A percentile compares a stretch with the other conserved stretches of the same genome.
Conservation (phyloP, 1,284 basidiomycete genomes). For the Fomes fomentarius region DNA sequence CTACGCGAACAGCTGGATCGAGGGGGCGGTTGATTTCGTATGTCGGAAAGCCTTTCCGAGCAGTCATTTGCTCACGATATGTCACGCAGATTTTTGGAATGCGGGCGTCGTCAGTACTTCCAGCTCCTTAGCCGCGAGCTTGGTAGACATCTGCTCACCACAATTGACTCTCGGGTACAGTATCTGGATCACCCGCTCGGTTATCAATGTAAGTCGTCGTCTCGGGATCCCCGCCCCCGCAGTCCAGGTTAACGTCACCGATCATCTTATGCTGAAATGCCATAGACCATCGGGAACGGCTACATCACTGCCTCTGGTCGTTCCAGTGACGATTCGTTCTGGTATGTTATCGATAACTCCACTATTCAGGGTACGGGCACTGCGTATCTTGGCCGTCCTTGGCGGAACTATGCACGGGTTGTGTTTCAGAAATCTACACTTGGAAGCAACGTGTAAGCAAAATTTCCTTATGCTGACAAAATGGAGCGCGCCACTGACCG, state of each 20-base stretch:
- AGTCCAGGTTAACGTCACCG: neutral
- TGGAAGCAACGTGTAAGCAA: constrained; percentile 28
- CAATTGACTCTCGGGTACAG: constrained; percentile 8
- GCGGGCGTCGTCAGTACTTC: constrained; percentile 27
- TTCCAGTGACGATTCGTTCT: constrained; percentile 42
- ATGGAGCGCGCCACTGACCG: constrained; percentile 1
- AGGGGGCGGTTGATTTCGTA: constrained; percentile 62
- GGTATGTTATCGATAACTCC: constrained; percentile 53
- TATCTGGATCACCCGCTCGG: constrained; percentile 31
- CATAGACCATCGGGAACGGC: constrained; percentile 40
- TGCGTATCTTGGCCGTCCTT: constrained; percentile 52
- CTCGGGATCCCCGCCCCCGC: neutral
- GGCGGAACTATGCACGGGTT: constrained; percentile 39
- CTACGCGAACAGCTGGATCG: constrained; percentile 32
- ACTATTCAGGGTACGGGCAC: constrained; percentile 50
- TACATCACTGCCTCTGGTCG: constrained; percentile 58
- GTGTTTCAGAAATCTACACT: constrained; percentile 29
- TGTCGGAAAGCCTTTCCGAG: constrained; percentile 30
- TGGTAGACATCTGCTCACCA: constrained; percentile 33
- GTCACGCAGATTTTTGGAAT: constrained; percentile 29
- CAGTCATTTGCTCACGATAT: constrained; percentile 39
- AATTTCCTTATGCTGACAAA: neutral
- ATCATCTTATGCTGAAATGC: neutral
- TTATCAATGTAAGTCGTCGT: constrained; percentile 29
- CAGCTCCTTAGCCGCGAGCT: constrained; percentile 41